Percentiles rank a stretch among this genome's conserved stretches.
These are phyloP conservation scores for Leishmania arabica DNA, from an alignment of 208 protist species.

Conservation along the genomic window DNA sequence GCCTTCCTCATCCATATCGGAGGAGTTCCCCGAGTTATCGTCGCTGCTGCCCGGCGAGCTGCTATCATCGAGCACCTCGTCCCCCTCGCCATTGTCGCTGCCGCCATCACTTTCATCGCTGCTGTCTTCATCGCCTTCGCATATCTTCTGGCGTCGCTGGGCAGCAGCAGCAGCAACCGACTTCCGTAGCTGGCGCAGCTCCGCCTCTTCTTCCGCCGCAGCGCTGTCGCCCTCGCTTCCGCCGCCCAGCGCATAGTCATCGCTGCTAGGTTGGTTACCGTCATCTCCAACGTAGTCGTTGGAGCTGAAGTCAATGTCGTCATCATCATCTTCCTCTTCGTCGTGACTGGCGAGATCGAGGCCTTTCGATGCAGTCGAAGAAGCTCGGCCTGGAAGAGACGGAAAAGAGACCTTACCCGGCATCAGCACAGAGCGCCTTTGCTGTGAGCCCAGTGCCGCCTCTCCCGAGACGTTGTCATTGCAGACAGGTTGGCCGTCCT, in stretches of 20 bases:
- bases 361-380: not conserved
- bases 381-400: not conserved
- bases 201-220: slow-evolving; percentile 27
- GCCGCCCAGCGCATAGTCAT: slow-evolving; percentile 32
- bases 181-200: slow-evolving; percentile 27
- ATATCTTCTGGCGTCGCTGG: not conserved
- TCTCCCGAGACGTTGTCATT: not conserved
- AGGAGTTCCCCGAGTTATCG: not conserved
- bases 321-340: slow-evolving; percentile 13
- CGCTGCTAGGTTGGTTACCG: slow-evolving; percentile 59
- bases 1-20: slow-evolving; percentile 2
- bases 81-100: slow-evolving; percentile 8
- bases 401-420: not conserved
- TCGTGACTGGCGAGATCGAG: not conserved
- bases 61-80: not conserved
- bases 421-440: not conserved
- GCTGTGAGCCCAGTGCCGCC: not conserved
- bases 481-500: slow-evolving; percentile 22
- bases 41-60: not conserved
- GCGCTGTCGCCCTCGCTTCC: slow-evolving; percentile 29
- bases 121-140: not conserved
- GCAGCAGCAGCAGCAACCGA: slow-evolving; percentile 19
- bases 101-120: slow-evolving; percentile 3
- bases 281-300: slow-evolving; percentile 56
- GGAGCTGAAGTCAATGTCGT: slow-evolving; percentile 25